Evolutionary conservation across 139 green algal genomes (phyloP).

Genomic region (Chlamydomonas applanata): DNA sequence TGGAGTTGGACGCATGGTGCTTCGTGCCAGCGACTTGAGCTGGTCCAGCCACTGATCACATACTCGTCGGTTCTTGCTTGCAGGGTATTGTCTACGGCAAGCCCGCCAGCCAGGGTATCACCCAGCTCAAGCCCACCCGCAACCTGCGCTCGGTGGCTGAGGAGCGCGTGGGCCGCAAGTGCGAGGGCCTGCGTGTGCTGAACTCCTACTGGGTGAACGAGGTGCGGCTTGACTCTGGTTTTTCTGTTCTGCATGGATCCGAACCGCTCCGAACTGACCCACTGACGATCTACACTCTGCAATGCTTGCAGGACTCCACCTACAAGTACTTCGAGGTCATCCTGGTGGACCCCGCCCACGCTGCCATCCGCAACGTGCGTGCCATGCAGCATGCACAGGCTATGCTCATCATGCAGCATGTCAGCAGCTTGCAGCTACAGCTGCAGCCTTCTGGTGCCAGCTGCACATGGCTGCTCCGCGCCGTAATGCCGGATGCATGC

Average conservation of each 20-base stretch:
- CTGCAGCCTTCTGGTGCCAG: too few relatives aligned
- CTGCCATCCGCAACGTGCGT: conserved; percentile 84
- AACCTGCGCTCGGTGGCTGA: conserved; percentile 93
- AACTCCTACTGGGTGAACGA: conserved; percentile 99
- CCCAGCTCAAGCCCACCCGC: conserved; percentile 92
- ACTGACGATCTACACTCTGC: too few relatives aligned
- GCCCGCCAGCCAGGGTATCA: conserved; percentile 96
- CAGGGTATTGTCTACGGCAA: conserved; percentile 98
- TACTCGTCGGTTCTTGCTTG: not conserved
- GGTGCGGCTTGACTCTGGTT: conserved; percentile 44
- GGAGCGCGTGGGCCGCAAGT: conserved; percentile 93
- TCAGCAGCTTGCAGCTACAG: too few relatives aligned
- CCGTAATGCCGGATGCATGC: too few relatives aligned
- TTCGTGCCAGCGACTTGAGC: not conserved
- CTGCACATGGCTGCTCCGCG: too few relatives aligned
- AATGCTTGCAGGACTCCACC: conserved; percentile 92
- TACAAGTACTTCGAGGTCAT: conserved; percentile 99
- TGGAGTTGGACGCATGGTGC: not conserved
- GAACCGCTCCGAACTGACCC: not conserved
- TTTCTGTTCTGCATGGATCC: not conserved
- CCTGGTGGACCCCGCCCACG: conserved; percentile 95
- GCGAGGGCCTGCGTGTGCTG: conserved; percentile 92
- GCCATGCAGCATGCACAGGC: conserved; percentile 6
- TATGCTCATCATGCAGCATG: too few relatives aligned
- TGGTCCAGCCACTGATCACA: not conserved